Evolutionary conservation across 345 rosid species (phyloP), one percentile per base, ranked within the genome.

Genomic region (Rhizophora apiculata): DNA sequence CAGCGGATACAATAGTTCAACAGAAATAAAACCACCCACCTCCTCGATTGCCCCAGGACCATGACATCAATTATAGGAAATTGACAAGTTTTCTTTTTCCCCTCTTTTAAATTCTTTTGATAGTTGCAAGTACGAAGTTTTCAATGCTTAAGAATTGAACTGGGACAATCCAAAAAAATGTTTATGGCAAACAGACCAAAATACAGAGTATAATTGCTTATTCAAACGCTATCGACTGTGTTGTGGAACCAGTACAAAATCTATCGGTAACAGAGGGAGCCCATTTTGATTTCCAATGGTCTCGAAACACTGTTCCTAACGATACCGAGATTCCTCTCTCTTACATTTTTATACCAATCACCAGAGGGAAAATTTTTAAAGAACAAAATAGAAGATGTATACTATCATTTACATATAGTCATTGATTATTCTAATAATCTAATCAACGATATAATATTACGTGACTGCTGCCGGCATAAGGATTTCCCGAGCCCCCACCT

Each of bases 361-460:
- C 49, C 18, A 43, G 16, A 3, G 49, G 49, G 19, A 34, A 30
- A 0, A 69, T 1, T 46, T 1, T n/a, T 0, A 20, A 15, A 1
- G 20, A 11, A 36, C 36, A 0, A 2, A 16, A 59, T 29, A 19
- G 8, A 43, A 21, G 10, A 19, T 6, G 11, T 31, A 32, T 7
- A 60, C 51, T n/a, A 43, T 48, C 30, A 72, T 57, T 32, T 72
- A 65, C 37, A 65, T 31, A 13, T 43, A 43, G 18, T n/a, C 26
- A 24, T 67, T 52, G 6, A 54, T 36, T 67, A 61, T 61, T 60
- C 24, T 67, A 73, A 60, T 37, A 43, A 43, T 43, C 18, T 22
- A 34, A 32, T 29, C 24, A 34, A 52, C 13, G 10, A 36, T 21
- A 20, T 24, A 22, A 67, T 54, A 37, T 43, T 36, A 54, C 39